Conservation (phyloP, 257 asterid genomes). For the Rhazya stricta region DNA sequence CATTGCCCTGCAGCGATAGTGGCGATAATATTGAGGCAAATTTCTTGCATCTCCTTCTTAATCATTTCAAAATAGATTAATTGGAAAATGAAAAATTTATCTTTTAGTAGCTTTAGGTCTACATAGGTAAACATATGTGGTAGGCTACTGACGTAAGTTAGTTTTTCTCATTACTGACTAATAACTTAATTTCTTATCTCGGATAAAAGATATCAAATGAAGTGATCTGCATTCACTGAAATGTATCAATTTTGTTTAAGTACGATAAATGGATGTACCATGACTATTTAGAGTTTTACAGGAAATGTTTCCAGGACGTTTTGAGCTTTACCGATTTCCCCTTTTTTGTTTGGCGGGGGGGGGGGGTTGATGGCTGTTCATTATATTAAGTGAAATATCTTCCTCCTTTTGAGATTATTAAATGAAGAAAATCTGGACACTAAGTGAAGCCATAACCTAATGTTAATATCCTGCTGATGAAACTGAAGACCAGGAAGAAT, state of each 20-base stretch:
- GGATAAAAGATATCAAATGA: neutral
- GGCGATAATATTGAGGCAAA: conserved; percentile 77
- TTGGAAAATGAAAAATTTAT: neutral
- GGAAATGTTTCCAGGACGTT: neutral
- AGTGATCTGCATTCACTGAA: neutral
- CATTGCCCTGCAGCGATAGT: conserved; percentile 48
- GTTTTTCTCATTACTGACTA: neutral
- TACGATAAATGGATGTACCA: neutral
- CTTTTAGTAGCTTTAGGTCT: neutral
- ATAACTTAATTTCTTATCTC: neutral
- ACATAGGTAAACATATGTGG: neutral
- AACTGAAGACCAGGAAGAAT: neutral
- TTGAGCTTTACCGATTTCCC: neutral
- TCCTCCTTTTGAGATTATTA: neutral
- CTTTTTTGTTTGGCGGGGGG: no score
- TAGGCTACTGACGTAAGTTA: neutral
- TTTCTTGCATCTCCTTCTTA: conserved; percentile 20
- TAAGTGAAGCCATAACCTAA: neutral
- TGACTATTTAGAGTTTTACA: neutral
- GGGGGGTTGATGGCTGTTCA: no score
- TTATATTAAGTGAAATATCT: neutral
- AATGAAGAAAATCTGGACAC: neutral
- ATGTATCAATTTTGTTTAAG: neutral
- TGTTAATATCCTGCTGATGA: neutral
- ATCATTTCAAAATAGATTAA: neutral